phyloP scores from a whole-genome alignment of 768 basidiomycete genomes.

The Scleroderma citrinum region DNA sequence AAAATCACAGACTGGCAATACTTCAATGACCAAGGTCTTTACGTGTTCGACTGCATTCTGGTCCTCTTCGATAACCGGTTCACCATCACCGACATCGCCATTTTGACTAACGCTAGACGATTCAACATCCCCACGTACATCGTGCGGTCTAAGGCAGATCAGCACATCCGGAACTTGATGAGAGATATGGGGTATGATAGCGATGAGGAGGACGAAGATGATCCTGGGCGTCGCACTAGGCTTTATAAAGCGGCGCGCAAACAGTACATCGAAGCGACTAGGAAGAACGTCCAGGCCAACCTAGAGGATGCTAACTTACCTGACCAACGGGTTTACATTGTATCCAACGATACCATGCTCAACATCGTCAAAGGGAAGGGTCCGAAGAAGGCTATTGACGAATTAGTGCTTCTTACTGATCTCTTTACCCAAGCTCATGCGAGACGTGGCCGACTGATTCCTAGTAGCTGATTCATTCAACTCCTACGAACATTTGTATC shows the following conservation, averaged over 20 bases:
- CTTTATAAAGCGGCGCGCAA: constrained; percentile 12
- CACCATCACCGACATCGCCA: constrained; percentile 28
- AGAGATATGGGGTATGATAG: constrained; percentile 16
- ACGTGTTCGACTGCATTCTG: constrained; percentile 30
- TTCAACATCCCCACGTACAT: constrained; percentile 30
- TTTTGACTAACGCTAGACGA: constrained; percentile 24
- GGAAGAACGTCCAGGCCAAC: constrained; percentile 12
- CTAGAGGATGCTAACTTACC: constrained; percentile 15
- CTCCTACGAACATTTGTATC: too few relatives aligned
- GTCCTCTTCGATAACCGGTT: constrained; percentile 30
- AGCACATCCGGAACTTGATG: constrained; percentile 22
- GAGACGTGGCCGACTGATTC: neutral
- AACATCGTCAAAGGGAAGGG: constrained; percentile 7
- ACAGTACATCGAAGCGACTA: constrained; percentile 18
- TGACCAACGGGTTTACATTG: constrained; percentile 21
- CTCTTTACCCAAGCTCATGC: constrained; percentile 7
- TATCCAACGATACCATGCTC: constrained; percentile 16
- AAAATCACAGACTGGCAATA: constrained; percentile 31
- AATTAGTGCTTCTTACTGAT: constrained; percentile 9
- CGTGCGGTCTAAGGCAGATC: constrained; percentile 33
- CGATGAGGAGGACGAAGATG: constrained; percentile 11
- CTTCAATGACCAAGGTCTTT: constrained; percentile 32
- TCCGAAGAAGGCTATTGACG: constrained; percentile 12
- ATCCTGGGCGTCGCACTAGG: neutral
- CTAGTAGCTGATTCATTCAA: too few relatives aligned